Conservation (phyloP, 2,329 filamentous ascomycete species). For the Aspergillus piperis region DNA sequence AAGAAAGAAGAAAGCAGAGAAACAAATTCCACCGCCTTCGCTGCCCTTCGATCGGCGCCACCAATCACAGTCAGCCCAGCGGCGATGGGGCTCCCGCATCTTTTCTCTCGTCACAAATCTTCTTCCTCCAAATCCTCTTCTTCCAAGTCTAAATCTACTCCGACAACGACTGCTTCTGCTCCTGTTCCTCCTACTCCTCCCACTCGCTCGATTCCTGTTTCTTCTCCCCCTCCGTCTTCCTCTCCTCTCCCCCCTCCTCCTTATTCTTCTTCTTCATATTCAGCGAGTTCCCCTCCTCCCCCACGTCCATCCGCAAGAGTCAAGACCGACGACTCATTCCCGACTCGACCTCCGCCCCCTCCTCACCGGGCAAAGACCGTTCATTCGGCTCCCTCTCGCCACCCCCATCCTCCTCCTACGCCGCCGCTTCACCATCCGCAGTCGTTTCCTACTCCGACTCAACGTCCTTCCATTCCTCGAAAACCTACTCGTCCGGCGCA, state of each 20-base stretch:
- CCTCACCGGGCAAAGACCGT: conserved; percentile 6
- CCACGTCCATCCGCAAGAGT: conserved; percentile 5
- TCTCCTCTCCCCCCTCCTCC: conserved; percentile 2
- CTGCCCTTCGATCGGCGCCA: conserved; percentile 35
- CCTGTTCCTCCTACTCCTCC: conserved; percentile 12
- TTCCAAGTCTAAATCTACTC: conserved; percentile 23
- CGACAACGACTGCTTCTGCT: conserved; percentile 7
- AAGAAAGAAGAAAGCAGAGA: background rate
- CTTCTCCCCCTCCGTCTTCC: conserved; percentile 10
- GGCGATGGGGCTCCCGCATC: conserved; percentile 24
- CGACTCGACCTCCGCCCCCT: conserved; percentile 6
- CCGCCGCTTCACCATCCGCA: conserved; percentile 13
- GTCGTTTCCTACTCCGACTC: background rate
- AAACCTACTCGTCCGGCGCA: conserved; percentile 24
- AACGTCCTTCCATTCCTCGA: conserved; percentile 15
- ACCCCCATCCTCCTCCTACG: conserved; percentile 5
- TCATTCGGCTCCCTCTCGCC: conserved; percentile 5
- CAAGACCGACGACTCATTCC: conserved; percentile 12
- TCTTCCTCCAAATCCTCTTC: conserved; percentile 16
- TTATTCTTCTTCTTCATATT: background rate
- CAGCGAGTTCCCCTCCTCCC: conserved; percentile 1
- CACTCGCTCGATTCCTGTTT: conserved; percentile 10
- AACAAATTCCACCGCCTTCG: conserved; percentile 44
- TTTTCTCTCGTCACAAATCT: conserved; percentile 37
- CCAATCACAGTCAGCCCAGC: conserved; percentile 20